Base-by-base conservation (phyloP, 169 alveolate genomes). In the Plasmodium ovale region DNA sequence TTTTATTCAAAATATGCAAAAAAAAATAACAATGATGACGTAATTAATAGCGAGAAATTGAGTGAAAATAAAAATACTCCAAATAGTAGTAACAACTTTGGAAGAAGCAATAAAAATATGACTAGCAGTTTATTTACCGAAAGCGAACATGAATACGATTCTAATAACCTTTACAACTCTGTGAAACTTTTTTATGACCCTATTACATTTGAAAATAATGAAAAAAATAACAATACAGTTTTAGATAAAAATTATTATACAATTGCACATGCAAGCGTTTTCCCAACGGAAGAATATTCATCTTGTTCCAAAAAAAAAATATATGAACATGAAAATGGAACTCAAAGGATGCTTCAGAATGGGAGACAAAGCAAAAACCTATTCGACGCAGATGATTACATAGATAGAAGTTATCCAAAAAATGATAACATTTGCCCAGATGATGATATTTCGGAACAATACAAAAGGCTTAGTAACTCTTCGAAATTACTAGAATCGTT, bases 1-100 rank as follows among this genome's bases (percentile, higher is more conserved):
- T 44, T 44, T 62, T 77, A 77, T 68, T 21, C 88, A 33, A 59
- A 65, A 29, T 37, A 82, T 82, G 53, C 71, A 54, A 82, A 82
- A 31, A 65, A 67, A 67, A 44, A 82, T 31, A 64, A 31, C 39
- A 72, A 31, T n/a, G 72, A 72, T 53, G 54, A 58, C 7, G 16
- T 16, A 27, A 72, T 0, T 16, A 21, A 37, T 14, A 54, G 71
- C 9, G 44, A 29, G 70, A 23, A 33, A 3, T 12, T 51, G 14
- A 47, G 53, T n/a, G 51, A 62, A 16, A 72, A 23, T 31, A n/a
- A n/a, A n/a, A 72, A 21, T 37, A 27, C 31, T 19, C 29, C 7
- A 9, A 60, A 60, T 3, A 71, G 21, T 33, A 47, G 1, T 31
- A 47, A 70, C 39, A 9, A 23, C 14, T 21, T 19, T 51, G 31